A percentile compares a stretch with the other conserved stretches of the same genome.
phyloP scores from a whole-genome alignment of 345 rosid species.

The Nasturtium officinale region DNA sequence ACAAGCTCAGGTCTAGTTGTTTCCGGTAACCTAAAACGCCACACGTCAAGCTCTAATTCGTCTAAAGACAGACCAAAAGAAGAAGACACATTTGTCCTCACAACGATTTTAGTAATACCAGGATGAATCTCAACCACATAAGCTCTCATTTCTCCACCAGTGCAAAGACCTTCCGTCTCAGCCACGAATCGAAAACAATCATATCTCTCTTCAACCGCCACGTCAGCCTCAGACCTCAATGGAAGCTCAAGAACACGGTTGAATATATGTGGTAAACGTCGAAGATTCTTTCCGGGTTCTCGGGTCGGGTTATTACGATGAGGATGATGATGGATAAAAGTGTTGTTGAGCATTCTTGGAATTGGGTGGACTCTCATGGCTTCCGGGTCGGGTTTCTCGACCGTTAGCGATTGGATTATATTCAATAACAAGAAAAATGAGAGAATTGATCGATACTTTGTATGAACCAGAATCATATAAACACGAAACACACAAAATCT shows the following conservation, averaged over 20 bases:
- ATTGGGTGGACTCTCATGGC: slow-evolving; percentile 88
- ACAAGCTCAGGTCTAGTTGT: slow-evolving; percentile 92
- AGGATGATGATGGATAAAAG: slow-evolving; percentile 46
- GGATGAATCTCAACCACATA: slow-evolving; percentile 84
- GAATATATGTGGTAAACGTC: slow-evolving; percentile 92
- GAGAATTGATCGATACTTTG: background rate
- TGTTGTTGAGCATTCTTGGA: slow-evolving; percentile 62
- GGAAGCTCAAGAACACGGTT: slow-evolving; percentile 90
- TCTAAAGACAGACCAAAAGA: slow-evolving; percentile 62
- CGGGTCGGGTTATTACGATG: slow-evolving; percentile 50
- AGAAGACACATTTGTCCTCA: slow-evolving; percentile 66
- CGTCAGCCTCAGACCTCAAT: slow-evolving; percentile 86
- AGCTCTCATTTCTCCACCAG: slow-evolving; percentile 66
- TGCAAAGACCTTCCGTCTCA: slow-evolving; percentile 59
- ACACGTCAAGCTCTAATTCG: slow-evolving; percentile 85
- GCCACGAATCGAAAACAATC: slow-evolving; percentile 88
- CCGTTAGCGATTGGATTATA: slow-evolving; percentile 33
- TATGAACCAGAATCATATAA: slow-evolving; percentile 37
- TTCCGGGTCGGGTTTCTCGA: slow-evolving; percentile 33
- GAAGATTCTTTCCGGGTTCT: slow-evolving; percentile 73
- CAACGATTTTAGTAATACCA: slow-evolving; percentile 83
- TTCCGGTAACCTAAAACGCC: slow-evolving; percentile 92
- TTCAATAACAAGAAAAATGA: slow-evolving; percentile 31
- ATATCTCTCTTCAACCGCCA: slow-evolving; percentile 68
- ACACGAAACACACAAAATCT: background rate